Percentiles rank a stretch among this genome's conserved stretches.
phyloP scores from a whole-genome alignment of 371 early-diverging fungal species.

The Lichtheimia corymbifera region DNA sequence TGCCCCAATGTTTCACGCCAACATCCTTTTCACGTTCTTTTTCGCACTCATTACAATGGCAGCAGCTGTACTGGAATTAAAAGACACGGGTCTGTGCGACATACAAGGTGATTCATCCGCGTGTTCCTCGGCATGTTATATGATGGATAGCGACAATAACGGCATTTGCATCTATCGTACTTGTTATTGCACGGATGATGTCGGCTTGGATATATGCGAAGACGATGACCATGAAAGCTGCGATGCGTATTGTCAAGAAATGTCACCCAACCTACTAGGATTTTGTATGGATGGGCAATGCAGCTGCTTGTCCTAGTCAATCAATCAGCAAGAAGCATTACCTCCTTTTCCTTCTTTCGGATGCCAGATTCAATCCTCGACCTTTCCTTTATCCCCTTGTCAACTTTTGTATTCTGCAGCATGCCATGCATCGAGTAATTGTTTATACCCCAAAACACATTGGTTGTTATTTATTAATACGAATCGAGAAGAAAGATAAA shows the following conservation, averaged over 20 bases:
- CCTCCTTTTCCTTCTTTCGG: no score
- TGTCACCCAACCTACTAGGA: conserved; percentile 31
- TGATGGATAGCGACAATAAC: conserved; percentile 9
- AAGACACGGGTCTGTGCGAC: conserved; percentile 6
- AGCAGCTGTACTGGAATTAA: conserved; percentile 8
- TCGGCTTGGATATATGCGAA: conserved; percentile 28
- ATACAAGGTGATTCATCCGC: conserved; percentile 16
- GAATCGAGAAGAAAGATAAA: no score
- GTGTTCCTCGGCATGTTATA: conserved; percentile 10
- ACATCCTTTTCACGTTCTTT: neutral
- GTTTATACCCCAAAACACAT: no score
- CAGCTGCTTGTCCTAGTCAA: conserved; percentile 31
- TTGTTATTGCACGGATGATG: conserved; percentile 44
- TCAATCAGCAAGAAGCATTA: no score
- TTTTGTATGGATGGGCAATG: conserved; percentile 43
- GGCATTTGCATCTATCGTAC: conserved; percentile 37
- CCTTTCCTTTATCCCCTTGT: no score
- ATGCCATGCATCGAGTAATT: no score
- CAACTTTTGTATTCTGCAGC: no score
- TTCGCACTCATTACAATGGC: conserved; percentile 3
- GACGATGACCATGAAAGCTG: conserved; percentile 44
- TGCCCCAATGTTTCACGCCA: no score
- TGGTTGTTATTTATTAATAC: no score
- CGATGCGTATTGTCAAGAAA: conserved; percentile 42
- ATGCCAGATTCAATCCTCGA: no score